Percentiles rank a stretch among this genome's conserved stretches.
These are phyloP conservation scores for Aspergillus sp. DNA, from an alignment of 2,329 filamentous ascomycete genomes.

Conservation along the genomic window DNA sequence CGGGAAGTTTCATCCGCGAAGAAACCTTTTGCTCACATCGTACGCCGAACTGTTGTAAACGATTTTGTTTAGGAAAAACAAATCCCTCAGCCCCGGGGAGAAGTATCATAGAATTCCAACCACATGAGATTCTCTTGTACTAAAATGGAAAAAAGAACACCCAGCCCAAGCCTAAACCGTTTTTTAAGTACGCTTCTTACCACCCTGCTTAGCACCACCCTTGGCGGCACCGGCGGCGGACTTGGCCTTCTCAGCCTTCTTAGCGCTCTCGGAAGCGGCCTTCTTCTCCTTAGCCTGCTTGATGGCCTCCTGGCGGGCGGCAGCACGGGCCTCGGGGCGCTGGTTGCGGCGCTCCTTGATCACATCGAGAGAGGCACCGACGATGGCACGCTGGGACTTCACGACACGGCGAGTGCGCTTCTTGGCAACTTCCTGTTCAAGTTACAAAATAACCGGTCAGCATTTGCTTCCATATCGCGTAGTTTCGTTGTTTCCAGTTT, in stretches of 20 bases:
- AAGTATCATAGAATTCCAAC: constrained; percentile 16
- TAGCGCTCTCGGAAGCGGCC: constrained; percentile 73
- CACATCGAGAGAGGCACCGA: constrained; percentile 97
- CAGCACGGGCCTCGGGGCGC: constrained; percentile 91
- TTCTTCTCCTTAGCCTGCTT: constrained; percentile 99
- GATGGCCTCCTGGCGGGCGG: constrained; percentile 83
- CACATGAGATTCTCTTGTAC: constrained; percentile 14
- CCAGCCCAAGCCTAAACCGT: constrained; percentile 22
- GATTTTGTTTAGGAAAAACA: constrained; percentile 13
- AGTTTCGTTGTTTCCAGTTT: neutral
- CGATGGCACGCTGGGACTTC: constrained; percentile 98
- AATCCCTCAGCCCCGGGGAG: constrained; percentile 20
- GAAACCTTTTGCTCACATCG: constrained; percentile 15
- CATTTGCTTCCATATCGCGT: constrained; percentile 8
- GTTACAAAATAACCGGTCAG: constrained; percentile 22
- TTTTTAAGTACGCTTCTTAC: constrained; percentile 82
- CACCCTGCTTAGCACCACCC: constrained; percentile 89
- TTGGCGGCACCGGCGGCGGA: constrained; percentile 64
- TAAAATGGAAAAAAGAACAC: constrained; percentile 7
- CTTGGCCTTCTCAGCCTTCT: constrained; percentile 99
- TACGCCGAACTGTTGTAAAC: constrained; percentile 17
- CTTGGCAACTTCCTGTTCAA: constrained; percentile 92
- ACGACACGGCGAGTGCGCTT: constrained; percentile 97
- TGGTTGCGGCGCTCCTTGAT: constrained; percentile 97
- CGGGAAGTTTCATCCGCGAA: constrained; percentile 12